A percentile compares a stretch with the other conserved stretches of the same genome.
Conservation (phyloP, 192 early-diverging fungal genomes). For the Cetraspora pellucida region DNA sequence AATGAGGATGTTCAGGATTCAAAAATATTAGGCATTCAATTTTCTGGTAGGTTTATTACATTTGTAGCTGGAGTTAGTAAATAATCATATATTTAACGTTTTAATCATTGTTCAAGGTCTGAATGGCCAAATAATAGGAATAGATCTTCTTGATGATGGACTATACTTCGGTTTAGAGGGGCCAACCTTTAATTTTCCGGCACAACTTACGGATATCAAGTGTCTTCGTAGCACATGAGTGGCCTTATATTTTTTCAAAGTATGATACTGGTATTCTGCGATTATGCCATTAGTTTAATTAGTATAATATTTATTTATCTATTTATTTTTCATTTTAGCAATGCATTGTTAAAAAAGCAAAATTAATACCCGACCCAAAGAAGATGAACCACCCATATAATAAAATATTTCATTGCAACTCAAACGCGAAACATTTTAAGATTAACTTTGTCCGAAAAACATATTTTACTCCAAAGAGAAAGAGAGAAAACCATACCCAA, state of each 20-base stretch:
- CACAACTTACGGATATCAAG: conserved; percentile 19
- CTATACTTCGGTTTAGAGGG: conserved; percentile 21
- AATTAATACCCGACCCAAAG: conserved; percentile 20
- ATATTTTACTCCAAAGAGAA: conserved; percentile 17
- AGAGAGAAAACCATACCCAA: too few species aligned
- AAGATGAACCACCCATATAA: conserved; percentile 5
- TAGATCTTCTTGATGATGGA: conserved; percentile 15
- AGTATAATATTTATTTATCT: conserved; percentile 8
- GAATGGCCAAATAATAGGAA: conserved; percentile 3
- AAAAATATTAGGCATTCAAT: neutral
- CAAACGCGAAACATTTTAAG: conserved; percentile 19
- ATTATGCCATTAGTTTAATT: neutral
- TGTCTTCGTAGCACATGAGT: neutral
- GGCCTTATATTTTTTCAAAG: conserved; percentile 19
- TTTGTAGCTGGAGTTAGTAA: conserved; percentile 14
- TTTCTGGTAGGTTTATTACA: neutral
- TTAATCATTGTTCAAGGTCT: neutral
- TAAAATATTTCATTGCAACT: conserved; percentile 19
- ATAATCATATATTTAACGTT: neutral
- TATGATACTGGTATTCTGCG: neutral
- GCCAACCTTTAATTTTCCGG: conserved; percentile 9
- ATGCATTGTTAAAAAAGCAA: conserved; percentile 25
- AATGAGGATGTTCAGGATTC: conserved; percentile 3
- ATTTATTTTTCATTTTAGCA: conserved; percentile 24
- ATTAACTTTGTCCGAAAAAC: conserved; percentile 19